Evolutionary conservation across 1,284 basidiomycete genomes (phyloP), one percentile per base, ranked within the genome.

Genomic region (Ustilago sp.): DNA sequence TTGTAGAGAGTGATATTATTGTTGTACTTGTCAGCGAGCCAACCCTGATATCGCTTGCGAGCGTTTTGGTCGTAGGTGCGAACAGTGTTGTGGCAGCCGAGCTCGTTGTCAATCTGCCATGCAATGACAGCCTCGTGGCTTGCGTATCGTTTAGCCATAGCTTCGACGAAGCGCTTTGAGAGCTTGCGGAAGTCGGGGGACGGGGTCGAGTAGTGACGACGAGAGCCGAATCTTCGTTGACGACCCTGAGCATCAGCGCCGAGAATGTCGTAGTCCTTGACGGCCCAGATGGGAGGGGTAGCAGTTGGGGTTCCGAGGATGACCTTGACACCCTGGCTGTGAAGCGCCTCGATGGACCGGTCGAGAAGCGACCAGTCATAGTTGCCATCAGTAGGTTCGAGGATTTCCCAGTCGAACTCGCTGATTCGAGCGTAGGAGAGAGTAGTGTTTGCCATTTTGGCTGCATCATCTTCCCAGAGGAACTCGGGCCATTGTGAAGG

Each of bases 51-150:
- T n/a, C 63, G 62, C 17, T 41, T 63, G 31, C 47, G 50, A 8
- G 75, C 75, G 36, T 77, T 70, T n/a, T 54, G 38, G 58, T 77
- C 75, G 59, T 63, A 80, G 0, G 75, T 71, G 41, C 75, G 78
- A 6, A 66, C 55, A 3, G 74, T 74, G 17, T 39, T 15, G 60
- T 74, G 68, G 59, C 75, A 77, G 23, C 75, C 75, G 8, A 71
- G 64, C 61, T 80, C 75, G 54, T 80, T 80, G 64, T 77, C 75
- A 28, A 74, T 63, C 67, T 79, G 78, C 75, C 75, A 78, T 13
- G 43, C 74, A 11, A 50, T 68, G 13, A 80, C 70, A 3, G 60
- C 54, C 11, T 61, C 47, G 59, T 77, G 64, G 15, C 35, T n/a
- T 4, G 75, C 78, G 48, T 78, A 80, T 1, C 78, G 69, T 53